Conservation (phyloP, 768 basidiomycete species). For the Hericium coralloides region DNA sequence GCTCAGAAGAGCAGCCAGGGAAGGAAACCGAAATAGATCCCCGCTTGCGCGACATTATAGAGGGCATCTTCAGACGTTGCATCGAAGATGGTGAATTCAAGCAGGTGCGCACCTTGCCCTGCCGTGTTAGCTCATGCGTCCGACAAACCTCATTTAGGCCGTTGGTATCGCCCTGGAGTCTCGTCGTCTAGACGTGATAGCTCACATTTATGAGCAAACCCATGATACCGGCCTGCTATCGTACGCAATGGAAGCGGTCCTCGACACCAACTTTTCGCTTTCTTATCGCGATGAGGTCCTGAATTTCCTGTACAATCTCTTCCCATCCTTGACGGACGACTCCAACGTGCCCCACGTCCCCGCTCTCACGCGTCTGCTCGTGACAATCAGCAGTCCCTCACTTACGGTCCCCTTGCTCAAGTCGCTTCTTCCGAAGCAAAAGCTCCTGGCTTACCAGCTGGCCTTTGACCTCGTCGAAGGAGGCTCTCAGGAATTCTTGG, state of each 20-base stretch:
- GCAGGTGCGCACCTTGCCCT: constrained; percentile 44
- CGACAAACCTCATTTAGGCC: constrained; percentile 40
- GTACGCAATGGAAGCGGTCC: constrained; percentile 88
- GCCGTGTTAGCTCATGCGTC: background rate
- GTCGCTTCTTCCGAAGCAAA: constrained; percentile 61
- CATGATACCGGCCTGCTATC: constrained; percentile 72
- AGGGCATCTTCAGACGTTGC: constrained; percentile 80
- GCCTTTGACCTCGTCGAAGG: constrained; percentile 95
- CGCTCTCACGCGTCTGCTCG: constrained; percentile 79
- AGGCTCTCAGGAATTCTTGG: constrained; percentile 87
- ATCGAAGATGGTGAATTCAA: constrained; percentile 85
- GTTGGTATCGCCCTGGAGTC: constrained; percentile 95
- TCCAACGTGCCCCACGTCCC: constrained; percentile 71
- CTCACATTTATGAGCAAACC: constrained; percentile 63
- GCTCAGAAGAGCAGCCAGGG: constrained; percentile 44
- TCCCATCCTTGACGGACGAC: constrained; percentile 65
- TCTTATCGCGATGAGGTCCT: constrained; percentile 78
- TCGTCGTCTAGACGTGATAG: constrained; percentile 78
- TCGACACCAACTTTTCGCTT: constrained; percentile 84
- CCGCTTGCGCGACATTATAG: constrained; percentile 75
- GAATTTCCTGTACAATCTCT: constrained; percentile 74
- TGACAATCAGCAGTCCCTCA: constrained; percentile 78
- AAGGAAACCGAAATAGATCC: constrained; percentile 60
- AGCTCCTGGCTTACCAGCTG: constrained; percentile 84
- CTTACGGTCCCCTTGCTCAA: constrained; percentile 67